Percentiles rank a stretch among this genome's conserved stretches.
Conservation (phyloP, 2,329 filamentous ascomycete genomes). For the Cadophora sp. region DNA sequence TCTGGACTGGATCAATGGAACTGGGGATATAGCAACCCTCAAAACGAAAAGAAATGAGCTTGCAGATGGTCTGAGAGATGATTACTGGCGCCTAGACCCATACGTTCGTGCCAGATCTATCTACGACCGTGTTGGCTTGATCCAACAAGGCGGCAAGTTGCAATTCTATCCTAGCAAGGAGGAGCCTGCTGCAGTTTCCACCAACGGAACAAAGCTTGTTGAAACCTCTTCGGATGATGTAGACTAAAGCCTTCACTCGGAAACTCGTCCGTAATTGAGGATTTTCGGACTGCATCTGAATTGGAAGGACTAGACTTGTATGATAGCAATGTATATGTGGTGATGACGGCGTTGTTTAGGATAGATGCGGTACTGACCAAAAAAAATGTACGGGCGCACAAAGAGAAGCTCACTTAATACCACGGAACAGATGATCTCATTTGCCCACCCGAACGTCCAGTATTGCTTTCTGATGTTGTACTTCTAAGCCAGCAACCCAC, state of each 20-base stretch:
- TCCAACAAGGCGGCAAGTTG: slow-evolving; percentile 70
- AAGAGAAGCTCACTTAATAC: neutral
- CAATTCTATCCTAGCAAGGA: slow-evolving; percentile 67
- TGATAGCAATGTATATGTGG: slow-evolving; percentile 24
- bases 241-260: slow-evolving; percentile 30
- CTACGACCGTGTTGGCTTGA: slow-evolving; percentile 82
- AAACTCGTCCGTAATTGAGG: neutral
- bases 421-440: neutral
- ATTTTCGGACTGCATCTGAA: neutral
- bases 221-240: slow-evolving; percentile 43
- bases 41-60: slow-evolving; percentile 66
- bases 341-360: slow-evolving; percentile 19
- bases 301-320: slow-evolving; percentile 19
- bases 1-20: slow-evolving; percentile 71
- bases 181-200: slow-evolving; percentile 15
- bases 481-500: neutral
- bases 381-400: neutral
- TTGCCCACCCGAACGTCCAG: neutral
- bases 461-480: neutral
- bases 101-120: slow-evolving; percentile 83
- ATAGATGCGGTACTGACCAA: slow-evolving; percentile 9
- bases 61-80: slow-evolving; percentile 68
- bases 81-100: slow-evolving; percentile 91
- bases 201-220: slow-evolving; percentile 28
- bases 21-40: slow-evolving; percentile 49